Base-by-base conservation (phyloP, 768 basidiomycete species). In the Lentinula raphanica region DNA sequence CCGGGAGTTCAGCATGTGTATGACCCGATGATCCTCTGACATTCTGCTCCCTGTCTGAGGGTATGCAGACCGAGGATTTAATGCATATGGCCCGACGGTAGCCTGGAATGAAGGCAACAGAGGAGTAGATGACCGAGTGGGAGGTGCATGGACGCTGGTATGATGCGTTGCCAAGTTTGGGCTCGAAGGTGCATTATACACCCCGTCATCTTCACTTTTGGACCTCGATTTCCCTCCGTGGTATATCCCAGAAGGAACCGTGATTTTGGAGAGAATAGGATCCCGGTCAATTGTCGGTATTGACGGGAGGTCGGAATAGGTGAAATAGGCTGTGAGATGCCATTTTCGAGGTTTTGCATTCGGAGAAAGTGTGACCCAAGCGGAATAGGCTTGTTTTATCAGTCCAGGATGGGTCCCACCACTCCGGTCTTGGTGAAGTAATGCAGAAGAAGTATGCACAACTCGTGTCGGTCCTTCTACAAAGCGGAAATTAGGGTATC, bases 301-400 rank as follows among this genome's bases (percentile, higher is more conserved):
- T 49, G 67, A 69, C 28, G 73, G 69, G 58, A 79, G 71, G 64
- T 81, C 80, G 28, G 75, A 72, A 62, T 81, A 76, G 39, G 77
- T 74, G 65, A 81, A 81, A 64, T 81, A 82, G 25, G 80, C 78
- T 50, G 85, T 85, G 58, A 87, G 72, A 67, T 86, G 86, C 83
- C 83, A 86, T 69, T 86, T 87, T 64, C 81, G 76, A 48, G 81
- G 81, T 60, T 69, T 74, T 5, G 74, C 68, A 57, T 76, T 75
- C 21, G 75, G 74, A 54, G 75, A 69, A 42, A 75, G 71, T 23
- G 72, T 65, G 13, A 86, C 82, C 77, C 79, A 84, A 23, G 83
- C 85, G 17, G 85, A 86, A 67, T 88, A 88, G n/a, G 85, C 83
- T 66, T 86, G 85, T 68, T 87, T 87, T 55, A 87, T 80, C 50